Conservation (phyloP, 2,329 filamentous ascomycete genomes). For the Aspergillus glaucus region DNA sequence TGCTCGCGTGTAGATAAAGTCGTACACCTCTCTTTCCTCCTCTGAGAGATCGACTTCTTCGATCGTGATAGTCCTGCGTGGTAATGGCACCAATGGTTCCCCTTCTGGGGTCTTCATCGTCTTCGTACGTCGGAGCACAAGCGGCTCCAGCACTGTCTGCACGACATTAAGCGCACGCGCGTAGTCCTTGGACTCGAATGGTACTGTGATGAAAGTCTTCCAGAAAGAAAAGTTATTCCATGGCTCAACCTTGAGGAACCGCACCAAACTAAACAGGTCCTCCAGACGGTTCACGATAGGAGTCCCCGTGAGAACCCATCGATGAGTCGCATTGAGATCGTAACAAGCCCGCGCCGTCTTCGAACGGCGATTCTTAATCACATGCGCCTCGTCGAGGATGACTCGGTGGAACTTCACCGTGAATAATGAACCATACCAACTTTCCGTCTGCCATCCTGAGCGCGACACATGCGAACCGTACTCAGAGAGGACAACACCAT, state of each 20-base stretch:
- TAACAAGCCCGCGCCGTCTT: constrained; percentile 96
- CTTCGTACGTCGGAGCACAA: constrained; percentile 93
- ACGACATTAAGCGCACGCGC: constrained; percentile 91
- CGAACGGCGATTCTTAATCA: constrained; percentile 82
- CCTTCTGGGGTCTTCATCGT: constrained; percentile 96
- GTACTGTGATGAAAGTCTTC: constrained; percentile 97
- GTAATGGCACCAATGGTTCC: constrained; percentile 71
- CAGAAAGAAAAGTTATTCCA: constrained; percentile 99
- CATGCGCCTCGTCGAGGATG: constrained; percentile 91
- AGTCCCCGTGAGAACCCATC: constrained; percentile 91
- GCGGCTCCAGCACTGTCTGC: constrained; percentile 88
- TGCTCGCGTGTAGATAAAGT: constrained; percentile 77
- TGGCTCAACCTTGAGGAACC: constrained; percentile 88
- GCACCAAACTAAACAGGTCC: constrained; percentile 86
- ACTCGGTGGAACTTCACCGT: constrained; percentile 91
- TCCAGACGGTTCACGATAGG: constrained; percentile 95
- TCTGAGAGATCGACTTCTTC: constrained; percentile 80
- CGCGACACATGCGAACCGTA: constrained; percentile 63
- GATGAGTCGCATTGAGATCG: constrained; percentile 74
- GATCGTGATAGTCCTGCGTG: constrained; percentile 73
- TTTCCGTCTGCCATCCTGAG: constrained; percentile 50
- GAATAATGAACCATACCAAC: constrained; percentile 51
- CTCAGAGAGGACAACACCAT: constrained; percentile 85
- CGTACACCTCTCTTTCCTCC: constrained; percentile 83
- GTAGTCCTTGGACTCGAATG: constrained; percentile 93